These are phyloP conservation scores for Viola pubescens DNA, from an alignment of 441 rosid genomes.

Conservation along the genomic window DNA sequence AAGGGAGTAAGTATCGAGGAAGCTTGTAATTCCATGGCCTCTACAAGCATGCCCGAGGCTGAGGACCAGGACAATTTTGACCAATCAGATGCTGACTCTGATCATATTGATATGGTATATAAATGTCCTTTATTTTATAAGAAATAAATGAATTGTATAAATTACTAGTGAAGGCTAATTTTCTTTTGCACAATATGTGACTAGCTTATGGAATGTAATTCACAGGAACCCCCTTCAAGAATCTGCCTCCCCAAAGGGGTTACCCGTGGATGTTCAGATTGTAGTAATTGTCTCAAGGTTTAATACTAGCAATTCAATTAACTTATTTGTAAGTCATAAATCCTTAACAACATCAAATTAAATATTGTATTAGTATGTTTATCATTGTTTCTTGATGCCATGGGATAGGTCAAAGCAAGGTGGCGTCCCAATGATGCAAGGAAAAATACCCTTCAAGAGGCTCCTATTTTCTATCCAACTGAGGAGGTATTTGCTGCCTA, in stretches of 20 bases:
- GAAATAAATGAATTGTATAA: too few relatives aligned
- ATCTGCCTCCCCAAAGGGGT: conserved; percentile 27
- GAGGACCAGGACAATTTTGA: conserved; percentile 22
- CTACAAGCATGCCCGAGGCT: conserved; percentile 14
- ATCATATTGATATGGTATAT: conserved; percentile 20
- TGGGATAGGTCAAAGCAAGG: conserved; percentile 31
- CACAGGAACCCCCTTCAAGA: conserved; percentile 20
- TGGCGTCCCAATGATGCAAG: conserved; percentile 27
- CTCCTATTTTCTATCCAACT: conserved; percentile 50
- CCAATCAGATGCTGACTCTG: conserved; percentile 22
- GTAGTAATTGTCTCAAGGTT: conserved; percentile 27
- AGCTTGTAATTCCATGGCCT: conserved; percentile 7
- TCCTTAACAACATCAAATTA: not conserved
- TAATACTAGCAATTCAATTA: conserved; percentile 4
- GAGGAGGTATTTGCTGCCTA: conserved; percentile 39
- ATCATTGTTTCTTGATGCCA: conserved; percentile 7
- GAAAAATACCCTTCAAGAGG: conserved; percentile 36
- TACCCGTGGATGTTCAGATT: conserved; percentile 22
- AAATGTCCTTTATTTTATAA: not conserved
- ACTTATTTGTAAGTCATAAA: not conserved
- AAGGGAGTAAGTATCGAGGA: conserved; percentile 25
- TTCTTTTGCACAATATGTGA: not conserved
- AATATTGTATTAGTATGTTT: not conserved
- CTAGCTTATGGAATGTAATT: not conserved
- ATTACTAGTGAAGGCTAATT: not conserved